Conservation (phyloP, 345 rosid genomes). For the Cochlearia excelsa region DNA sequence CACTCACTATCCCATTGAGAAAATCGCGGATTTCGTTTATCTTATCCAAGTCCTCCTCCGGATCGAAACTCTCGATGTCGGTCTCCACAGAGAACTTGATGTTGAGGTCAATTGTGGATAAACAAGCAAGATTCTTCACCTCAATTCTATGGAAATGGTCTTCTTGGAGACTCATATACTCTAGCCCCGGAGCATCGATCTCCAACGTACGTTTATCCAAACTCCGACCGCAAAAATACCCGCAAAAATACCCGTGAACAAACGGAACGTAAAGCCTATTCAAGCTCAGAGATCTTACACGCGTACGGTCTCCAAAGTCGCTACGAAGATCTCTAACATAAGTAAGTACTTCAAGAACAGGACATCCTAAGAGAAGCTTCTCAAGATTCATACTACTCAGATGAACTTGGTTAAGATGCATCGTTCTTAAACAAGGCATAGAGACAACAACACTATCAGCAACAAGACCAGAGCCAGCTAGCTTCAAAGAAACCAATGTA, state of each 20-base stretch:
- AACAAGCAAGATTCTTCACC: slow-evolving; percentile 12
- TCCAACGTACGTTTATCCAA: too few species aligned
- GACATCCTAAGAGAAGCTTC: slow-evolving; percentile 2
- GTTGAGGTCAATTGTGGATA: not conserved
- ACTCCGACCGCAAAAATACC: not conserved
- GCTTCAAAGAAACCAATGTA: too few species aligned
- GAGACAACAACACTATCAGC: not conserved
- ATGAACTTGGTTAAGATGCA: not conserved
- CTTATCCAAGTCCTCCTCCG: not conserved
- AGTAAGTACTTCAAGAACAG: slow-evolving; percentile 18
- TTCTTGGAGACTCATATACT: slow-evolving; percentile 15
- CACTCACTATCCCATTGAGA: not conserved
- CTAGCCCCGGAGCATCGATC: slow-evolving; percentile 23
- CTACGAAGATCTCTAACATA: not conserved
- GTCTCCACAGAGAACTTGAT: not conserved
- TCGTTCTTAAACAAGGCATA: not conserved
- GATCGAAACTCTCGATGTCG: not conserved
- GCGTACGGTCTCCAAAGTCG: not conserved
- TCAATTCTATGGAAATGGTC: slow-evolving; percentile 2
- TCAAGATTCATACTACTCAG: slow-evolving; percentile 1
- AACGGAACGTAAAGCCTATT: slow-evolving; percentile 9
- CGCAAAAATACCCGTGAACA: not conserved
- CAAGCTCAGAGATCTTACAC: slow-evolving; percentile 15
- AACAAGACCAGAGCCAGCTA: not conserved
- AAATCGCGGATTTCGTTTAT: slow-evolving; percentile 14